phyloP scores from a whole-genome alignment of 2,329 filamentous ascomycete species.

The Cladosporium sp. region DNA sequence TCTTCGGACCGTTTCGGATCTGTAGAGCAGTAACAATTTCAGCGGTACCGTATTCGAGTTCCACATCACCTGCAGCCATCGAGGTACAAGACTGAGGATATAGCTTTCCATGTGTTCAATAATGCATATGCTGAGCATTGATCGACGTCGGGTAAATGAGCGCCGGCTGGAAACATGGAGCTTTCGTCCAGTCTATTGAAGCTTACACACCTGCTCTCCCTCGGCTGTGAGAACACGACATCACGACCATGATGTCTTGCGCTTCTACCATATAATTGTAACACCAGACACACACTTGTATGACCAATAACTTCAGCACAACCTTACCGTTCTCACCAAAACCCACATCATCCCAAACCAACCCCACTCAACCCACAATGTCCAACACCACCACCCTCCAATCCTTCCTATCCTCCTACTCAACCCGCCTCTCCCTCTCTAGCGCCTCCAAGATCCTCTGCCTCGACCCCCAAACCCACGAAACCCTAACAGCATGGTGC shows the following conservation, averaged over 20 bases:
- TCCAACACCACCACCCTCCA: slow-evolving; percentile 1
- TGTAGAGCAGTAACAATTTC: background rate
- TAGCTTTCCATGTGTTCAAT: background rate
- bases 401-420: slow-evolving; percentile 16
- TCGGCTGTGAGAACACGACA: background rate
- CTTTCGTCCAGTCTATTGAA: background rate
- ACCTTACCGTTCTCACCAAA: background rate
- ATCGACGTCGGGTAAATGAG: background rate
- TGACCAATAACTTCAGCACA: background rate
- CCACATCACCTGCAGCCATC: background rate
- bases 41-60: background rate
- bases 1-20: background rate
- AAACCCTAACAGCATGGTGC: slow-evolving; percentile 4
- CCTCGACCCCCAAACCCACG: slow-evolving; percentile 1
- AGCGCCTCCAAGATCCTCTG: slow-evolving; percentile 18
- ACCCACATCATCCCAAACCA: background rate
- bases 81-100: background rate
- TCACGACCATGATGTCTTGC: background rate
- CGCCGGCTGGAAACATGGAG: slow-evolving; percentile 2
- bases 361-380: background rate
- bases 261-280: background rate
- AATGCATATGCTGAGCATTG: background rate
- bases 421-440: slow-evolving; percentile 15
- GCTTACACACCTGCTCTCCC: background rate
- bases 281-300: background rate